Conservation (phyloP, 208 protist species). For the Leishmania arabica region DNA sequence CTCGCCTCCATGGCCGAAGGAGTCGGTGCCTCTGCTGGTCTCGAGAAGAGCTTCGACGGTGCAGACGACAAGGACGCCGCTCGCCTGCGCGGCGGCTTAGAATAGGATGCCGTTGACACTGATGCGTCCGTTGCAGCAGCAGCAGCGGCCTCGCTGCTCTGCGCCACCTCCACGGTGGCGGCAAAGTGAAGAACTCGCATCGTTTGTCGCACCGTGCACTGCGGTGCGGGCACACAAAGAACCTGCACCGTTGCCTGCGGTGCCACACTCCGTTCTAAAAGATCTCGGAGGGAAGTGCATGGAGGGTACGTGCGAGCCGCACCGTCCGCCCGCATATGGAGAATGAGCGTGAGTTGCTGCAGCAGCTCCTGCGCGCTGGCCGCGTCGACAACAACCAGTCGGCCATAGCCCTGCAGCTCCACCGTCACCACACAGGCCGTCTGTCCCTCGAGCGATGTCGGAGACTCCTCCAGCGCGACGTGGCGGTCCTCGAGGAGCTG, state of each 20-base stretch:
- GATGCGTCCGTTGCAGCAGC: background rate
- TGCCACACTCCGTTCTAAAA: slow-evolving; percentile 36
- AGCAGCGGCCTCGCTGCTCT: background rate
- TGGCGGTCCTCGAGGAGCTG: slow-evolving; percentile 47
- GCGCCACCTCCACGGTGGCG: slow-evolving; percentile 27
- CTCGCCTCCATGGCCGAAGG: background rate
- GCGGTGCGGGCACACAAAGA: slow-evolving; percentile 53
- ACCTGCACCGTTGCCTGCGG: slow-evolving; percentile 53
- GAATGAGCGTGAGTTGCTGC: slow-evolving; percentile 53
- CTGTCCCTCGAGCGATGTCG: slow-evolving; percentile 39
- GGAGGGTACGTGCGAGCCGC: slow-evolving; percentile 46
- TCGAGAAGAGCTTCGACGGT: slow-evolving; percentile 12
- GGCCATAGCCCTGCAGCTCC: slow-evolving; percentile 55
- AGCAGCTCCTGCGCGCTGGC: slow-evolving; percentile 59
- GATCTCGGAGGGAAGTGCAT: slow-evolving; percentile 37
- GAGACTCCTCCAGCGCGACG: slow-evolving; percentile 23
- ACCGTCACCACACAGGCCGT: slow-evolving; percentile 64
- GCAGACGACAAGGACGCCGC: background rate
- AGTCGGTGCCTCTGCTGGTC: background rate
- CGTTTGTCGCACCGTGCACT: slow-evolving; percentile 34
- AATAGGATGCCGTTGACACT: background rate
- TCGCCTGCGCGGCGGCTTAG: background rate
- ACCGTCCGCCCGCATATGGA: slow-evolving; percentile 40
- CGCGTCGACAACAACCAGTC: slow-evolving; percentile 54
- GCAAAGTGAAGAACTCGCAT: slow-evolving; percentile 73